Conservation (phyloP, 495 filamentous ascomycete genomes). For the Penicillium waksmanii region DNA sequence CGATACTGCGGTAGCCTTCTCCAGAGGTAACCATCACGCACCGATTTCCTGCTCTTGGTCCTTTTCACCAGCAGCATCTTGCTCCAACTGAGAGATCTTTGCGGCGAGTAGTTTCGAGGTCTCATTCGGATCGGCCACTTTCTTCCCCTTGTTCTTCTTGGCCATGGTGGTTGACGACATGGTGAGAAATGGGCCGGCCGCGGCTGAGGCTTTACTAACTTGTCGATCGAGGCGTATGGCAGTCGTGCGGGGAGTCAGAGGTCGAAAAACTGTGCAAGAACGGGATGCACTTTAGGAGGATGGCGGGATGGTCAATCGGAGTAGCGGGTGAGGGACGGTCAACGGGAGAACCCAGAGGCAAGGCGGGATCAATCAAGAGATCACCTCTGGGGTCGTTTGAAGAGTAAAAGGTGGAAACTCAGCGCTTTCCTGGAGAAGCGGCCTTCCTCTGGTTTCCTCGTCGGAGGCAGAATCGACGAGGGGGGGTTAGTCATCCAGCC, state of each 20-base stretch:
- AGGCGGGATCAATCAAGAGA: slow-evolving; percentile 15
- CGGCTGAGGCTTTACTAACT: not conserved
- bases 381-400: slow-evolving; percentile 26
- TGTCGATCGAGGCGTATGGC: slow-evolving; percentile 1
- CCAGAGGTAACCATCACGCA: slow-evolving; percentile 56
- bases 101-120: slow-evolving; percentile 87
- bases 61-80: slow-evolving; percentile 88
- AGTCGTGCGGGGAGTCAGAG: slow-evolving; percentile 19
- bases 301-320: slow-evolving; percentile 25
- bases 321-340: slow-evolving; percentile 1
- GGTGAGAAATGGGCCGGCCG: not conserved
- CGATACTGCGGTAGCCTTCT: slow-evolving; percentile 3
- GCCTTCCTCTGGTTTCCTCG: slow-evolving; percentile 21
- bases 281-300: slow-evolving; percentile 17
- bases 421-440: slow-evolving; percentile 15
- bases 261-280: slow-evolving; percentile 30
- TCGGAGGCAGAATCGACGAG: slow-evolving; percentile 41
- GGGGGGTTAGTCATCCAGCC: slow-evolving; percentile 33
- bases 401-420: not conserved
- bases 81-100: slow-evolving; percentile 93
- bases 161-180: slow-evolving; percentile 52
- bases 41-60: slow-evolving; percentile 96
- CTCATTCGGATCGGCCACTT: slow-evolving; percentile 77
- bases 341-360: slow-evolving; percentile 26
- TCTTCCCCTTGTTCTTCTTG: slow-evolving; percentile 76